phyloP scores from a whole-genome alignment of 2,329 filamentous ascomycete genomes.

The Dothistroma pini region DNA sequence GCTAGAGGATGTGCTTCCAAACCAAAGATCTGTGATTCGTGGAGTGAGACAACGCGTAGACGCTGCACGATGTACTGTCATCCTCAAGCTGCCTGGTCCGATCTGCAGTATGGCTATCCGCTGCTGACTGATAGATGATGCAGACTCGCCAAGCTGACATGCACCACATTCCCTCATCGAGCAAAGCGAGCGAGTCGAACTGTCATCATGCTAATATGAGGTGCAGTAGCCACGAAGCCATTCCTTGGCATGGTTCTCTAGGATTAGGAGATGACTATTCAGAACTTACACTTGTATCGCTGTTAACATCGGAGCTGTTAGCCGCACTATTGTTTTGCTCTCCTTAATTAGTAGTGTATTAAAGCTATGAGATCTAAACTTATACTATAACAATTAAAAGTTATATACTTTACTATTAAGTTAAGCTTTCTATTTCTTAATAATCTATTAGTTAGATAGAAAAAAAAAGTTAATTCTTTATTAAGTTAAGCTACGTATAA shows the following conservation, averaged over 20 bases:
- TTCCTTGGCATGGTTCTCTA: not conserved
- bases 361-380: too few species aligned
- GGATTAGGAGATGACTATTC: not conserved
- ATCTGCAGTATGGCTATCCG: not conserved
- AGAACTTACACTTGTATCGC: too few species aligned
- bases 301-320: too few species aligned
- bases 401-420: too few species aligned
- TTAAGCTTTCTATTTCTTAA: too few species aligned
- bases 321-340: too few species aligned
- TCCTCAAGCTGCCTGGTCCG: not conserved
- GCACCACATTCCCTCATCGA: not conserved
- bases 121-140: constrained; percentile 7
- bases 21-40: not conserved
- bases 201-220: not conserved
- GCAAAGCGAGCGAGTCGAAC: not conserved
- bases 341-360: too few species aligned
- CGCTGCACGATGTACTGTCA: not conserved
- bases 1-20: not conserved
- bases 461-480: too few species aligned
- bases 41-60: not conserved
- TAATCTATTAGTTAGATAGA: too few species aligned
- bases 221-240: not conserved
- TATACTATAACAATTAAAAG: too few species aligned
- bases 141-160: not conserved
- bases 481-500: too few species aligned